These are phyloP conservation scores for Termitomyces bulborhizus DNA, from an alignment of 768 basidiomycete genomes.

Conservation along the genomic window DNA sequence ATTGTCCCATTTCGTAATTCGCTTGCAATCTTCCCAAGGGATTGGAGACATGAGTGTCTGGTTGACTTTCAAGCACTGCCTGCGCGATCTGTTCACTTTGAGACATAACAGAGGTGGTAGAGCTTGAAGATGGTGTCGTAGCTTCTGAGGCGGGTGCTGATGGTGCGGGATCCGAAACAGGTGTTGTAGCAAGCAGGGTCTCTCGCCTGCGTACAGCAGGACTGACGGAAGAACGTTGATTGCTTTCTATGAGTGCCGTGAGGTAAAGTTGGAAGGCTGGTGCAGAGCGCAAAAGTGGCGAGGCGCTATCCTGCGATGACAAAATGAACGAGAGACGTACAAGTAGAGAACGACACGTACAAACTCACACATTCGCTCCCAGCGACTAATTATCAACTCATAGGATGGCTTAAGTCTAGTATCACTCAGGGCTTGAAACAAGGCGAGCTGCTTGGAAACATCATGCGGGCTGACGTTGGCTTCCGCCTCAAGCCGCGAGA, in stretches of 20 bases:
- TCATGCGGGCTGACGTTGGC: conserved; percentile 72
- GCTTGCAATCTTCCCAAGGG: conserved; percentile 38
- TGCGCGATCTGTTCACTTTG: conserved; percentile 42
- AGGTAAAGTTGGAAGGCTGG: conserved; percentile 76
- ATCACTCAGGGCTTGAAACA: conserved; percentile 61
- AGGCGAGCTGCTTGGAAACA: conserved; percentile 59
- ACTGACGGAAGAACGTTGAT: conserved; percentile 49
- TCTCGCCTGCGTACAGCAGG: conserved; percentile 68
- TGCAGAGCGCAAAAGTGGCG: conserved; percentile 65
- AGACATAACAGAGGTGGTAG: conserved; percentile 1
- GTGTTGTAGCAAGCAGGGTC: conserved; percentile 40
- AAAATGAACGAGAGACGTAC: conserved; percentile 5
- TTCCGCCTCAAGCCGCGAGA: conserved; percentile 70
- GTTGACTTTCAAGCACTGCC: conserved; percentile 34
- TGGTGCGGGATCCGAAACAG: conserved; percentile 5
- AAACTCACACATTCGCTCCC: conserved; percentile 82
- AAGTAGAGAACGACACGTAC: conserved; percentile 37
- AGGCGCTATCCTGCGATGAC: conserved; percentile 50
- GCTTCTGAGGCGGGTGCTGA: conserved; percentile 5
- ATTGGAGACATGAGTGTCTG: conserved; percentile 17
- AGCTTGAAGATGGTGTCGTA: conserved; percentile 10
- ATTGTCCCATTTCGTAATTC: conserved; percentile 35
- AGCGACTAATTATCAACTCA: conserved; percentile 68
- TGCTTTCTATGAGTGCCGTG: conserved; percentile 54
- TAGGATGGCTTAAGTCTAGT: conserved; percentile 64